Conservation (phyloP, 1,284 basidiomycete genomes). For the Moesziomyces sp. region DNA sequence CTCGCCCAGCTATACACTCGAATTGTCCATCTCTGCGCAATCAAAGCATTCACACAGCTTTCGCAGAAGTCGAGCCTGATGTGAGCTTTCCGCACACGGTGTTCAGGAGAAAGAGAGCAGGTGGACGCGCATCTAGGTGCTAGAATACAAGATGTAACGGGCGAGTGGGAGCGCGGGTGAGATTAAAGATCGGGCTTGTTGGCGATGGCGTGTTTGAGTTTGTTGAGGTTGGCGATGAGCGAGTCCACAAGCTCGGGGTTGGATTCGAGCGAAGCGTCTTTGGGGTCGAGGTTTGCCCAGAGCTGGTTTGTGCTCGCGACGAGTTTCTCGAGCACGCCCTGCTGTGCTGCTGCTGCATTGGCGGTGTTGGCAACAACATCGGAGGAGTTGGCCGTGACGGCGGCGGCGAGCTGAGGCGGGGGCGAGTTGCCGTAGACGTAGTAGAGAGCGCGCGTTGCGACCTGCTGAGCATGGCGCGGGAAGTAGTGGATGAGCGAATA, state of each 20-base stretch:
- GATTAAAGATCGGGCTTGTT: conserved; percentile 28
- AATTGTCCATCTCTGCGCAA: too few species aligned
- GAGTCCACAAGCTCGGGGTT: conserved; percentile 30
- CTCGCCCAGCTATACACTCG: too few species aligned
- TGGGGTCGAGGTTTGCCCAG: conserved; percentile 17
- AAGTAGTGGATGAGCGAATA: conserved; percentile 44
- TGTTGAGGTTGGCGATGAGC: conserved; percentile 41
- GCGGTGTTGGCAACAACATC: not conserved
- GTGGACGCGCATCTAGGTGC: too few species aligned
- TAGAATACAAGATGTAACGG: not conserved
- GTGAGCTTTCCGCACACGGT: too few species aligned
- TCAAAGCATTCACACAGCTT: too few species aligned
- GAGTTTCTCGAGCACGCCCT: conserved; percentile 28
- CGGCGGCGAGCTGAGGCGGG: conserved; percentile 22
- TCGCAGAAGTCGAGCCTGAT: too few species aligned
- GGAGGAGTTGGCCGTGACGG: conserved; percentile 3
- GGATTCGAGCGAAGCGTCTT: conserved; percentile 6
- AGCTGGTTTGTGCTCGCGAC: conserved; percentile 25
- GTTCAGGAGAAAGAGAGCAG: too few species aligned
- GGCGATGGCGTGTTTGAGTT: conserved; percentile 35
- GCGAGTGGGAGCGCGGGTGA: too few species aligned
- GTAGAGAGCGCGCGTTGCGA: conserved; percentile 33
- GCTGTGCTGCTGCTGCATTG: conserved; percentile 8
- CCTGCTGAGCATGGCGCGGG: conserved; percentile 30
- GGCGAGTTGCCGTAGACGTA: conserved; percentile 48